A percentile compares a stretch with the other conserved stretches of the same genome.
Conservation (phyloP, 768 basidiomycete species). For the Panaeolus cyanescens region DNA sequence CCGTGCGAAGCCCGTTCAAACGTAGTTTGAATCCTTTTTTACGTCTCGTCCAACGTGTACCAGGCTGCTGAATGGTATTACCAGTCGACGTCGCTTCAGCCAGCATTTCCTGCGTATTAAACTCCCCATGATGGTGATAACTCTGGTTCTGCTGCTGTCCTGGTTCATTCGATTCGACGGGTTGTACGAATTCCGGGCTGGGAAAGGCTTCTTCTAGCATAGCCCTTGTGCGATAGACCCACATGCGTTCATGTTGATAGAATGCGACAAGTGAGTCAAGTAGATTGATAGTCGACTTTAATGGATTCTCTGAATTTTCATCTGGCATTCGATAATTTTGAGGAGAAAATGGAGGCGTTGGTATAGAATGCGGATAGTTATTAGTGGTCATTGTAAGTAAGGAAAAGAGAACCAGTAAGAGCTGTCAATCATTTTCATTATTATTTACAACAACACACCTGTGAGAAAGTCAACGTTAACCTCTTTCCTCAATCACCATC, state of each 20-base stretch:
- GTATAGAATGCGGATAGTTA: slow-evolving; percentile 30
- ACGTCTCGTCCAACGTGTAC: slow-evolving; percentile 54
- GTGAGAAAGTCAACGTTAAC: neutral
- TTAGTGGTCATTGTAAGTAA: slow-evolving; percentile 16
- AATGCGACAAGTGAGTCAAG: slow-evolving; percentile 67
- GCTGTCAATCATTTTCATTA: neutral
- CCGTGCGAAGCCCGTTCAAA: slow-evolving; percentile 30
- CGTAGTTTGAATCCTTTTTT: slow-evolving; percentile 60
- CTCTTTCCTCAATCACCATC: slow-evolving; percentile 3
- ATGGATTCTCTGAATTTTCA: slow-evolving; percentile 28
- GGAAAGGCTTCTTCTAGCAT: slow-evolving; percentile 49
- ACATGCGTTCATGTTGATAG: slow-evolving; percentile 72
- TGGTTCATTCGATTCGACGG: too few relatives aligned
- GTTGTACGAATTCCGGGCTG: slow-evolving; percentile 15
- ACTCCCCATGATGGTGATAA: neutral
- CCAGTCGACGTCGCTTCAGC: neutral
- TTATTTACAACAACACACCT: neutral
- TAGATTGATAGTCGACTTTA: slow-evolving; percentile 53
- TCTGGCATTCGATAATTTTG: slow-evolving; percentile 24
- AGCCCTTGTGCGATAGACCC: slow-evolving; percentile 68
- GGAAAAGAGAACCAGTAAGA: slow-evolving; percentile 13
- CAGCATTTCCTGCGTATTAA: neutral
- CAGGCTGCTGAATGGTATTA: neutral
- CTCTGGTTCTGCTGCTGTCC: slow-evolving; percentile 2
- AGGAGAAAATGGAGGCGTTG: slow-evolving; percentile 37